Conservation (phyloP, 2,329 filamentous ascomycete genomes). For the Macroventuria anomochaeta region DNA sequence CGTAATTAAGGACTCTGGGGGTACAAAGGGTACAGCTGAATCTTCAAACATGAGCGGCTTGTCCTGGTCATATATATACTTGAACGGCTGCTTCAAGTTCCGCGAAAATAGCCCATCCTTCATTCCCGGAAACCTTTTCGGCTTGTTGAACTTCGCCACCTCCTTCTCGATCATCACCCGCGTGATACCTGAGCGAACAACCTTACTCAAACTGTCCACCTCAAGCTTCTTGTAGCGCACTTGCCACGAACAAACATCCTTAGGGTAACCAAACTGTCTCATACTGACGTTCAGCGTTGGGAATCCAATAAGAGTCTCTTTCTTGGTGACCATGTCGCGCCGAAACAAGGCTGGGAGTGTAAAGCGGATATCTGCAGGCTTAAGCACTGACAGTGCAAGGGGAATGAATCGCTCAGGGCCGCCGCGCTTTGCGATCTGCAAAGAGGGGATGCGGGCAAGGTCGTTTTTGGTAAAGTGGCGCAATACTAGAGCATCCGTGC, state of each 20-base stretch:
- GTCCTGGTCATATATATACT: too few relatives aligned
- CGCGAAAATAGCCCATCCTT: too few relatives aligned
- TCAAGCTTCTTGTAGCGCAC: conserved; percentile 39
- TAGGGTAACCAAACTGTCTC: conserved; percentile 15
- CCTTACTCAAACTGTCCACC: conserved; percentile 8
- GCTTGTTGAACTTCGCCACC: neutral
- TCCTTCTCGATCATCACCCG: conserved; percentile 11
- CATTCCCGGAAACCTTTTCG: too few relatives aligned
- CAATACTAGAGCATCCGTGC: conserved; percentile 43
- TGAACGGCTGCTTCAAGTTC: too few relatives aligned
- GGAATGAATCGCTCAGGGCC: conserved; percentile 17
- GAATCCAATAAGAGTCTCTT: conserved; percentile 30
- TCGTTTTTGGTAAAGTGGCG: conserved; percentile 41
- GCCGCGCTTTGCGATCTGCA: neutral
- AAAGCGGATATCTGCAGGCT: conserved; percentile 29
- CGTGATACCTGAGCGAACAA: conserved; percentile 18
- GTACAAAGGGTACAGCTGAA: too few relatives aligned
- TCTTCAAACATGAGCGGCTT: too few relatives aligned
- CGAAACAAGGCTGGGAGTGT: conserved; percentile 36
- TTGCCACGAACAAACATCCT: conserved; percentile 22
- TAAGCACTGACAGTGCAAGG: conserved; percentile 24
- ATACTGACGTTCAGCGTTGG: conserved; percentile 32
- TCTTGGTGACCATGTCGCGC: conserved; percentile 17
- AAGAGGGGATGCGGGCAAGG: conserved; percentile 9
- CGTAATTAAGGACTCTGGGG: too few relatives aligned